Evolutionary conservation across 1,139 yeast genomes (phyloP), one percentile per base, ranked within the genome.

Genomic region (Yamadazyma oceani): DNA sequence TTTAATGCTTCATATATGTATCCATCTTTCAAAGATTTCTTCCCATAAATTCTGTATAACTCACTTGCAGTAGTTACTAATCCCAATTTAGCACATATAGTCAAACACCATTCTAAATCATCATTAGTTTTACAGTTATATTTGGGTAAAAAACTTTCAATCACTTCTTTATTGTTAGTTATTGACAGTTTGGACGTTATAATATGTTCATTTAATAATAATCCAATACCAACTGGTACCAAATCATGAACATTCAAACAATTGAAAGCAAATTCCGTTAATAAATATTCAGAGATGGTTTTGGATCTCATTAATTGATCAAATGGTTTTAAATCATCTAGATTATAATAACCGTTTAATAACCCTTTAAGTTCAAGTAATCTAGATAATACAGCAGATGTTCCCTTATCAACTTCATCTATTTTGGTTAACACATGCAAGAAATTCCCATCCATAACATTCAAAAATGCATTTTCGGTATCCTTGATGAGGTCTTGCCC

Each of bases 31-130:
- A 71, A 57, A 1, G 75, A 69, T 41, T 59, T 64, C 17, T 55
- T 49, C 2, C 76, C 77, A 36, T 67, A 60, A 16, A 55, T 57
- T 43, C 72, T 66, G 53, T 70, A 78, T 12, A 79, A 60, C 31
- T 66, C 64, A 44, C 70, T 69, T 1, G 85, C 80, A 8, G 85
- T 78, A 4, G 71, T 59, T n/a, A 77, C 67, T 34, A 74, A 55
- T 31, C 64, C 64, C 31, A 71, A 55, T 38, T 64, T 62, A 29
- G 75, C 69, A 48, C 80, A 74, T 14, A 72, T 67, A 1, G 86
- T 76, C 36, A 86, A 63, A 22, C 84, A 78, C 94, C 95, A 85
- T 55, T 85, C 94, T 45, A 84, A 69, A 50, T 86, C 95, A 51
- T 84, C 92, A 49, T 82, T 82, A 6, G 82, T 75, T 35, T 71